Conservation (phyloP, 768 basidiomycete species). For the Suillus brevipes region DNA sequence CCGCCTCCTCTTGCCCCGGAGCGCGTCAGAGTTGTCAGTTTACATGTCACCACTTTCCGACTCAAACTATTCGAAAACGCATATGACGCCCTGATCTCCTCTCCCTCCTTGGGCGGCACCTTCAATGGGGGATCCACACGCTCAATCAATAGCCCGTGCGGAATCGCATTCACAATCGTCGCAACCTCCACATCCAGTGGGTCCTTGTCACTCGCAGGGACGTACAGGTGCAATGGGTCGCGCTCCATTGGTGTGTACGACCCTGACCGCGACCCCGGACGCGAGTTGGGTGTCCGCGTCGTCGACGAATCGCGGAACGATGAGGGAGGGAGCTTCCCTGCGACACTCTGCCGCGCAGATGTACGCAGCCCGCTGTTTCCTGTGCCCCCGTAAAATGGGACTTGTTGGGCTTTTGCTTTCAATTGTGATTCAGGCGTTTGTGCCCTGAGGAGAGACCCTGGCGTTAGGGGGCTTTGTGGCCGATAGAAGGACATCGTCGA, state of each 20-base stretch:
- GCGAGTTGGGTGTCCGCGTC: constrained; percentile 55
- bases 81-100: constrained; percentile 84
- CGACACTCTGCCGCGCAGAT: constrained; percentile 36
- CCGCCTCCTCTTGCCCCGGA: constrained; percentile 46
- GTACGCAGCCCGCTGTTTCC: constrained; percentile 31
- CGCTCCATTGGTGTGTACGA: constrained; percentile 61
- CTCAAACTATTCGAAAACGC: constrained; percentile 73
- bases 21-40: constrained; percentile 76
- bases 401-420: constrained; percentile 58
- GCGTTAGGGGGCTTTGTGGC: constrained; percentile 52
- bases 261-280: constrained; percentile 65
- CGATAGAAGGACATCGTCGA: constrained; percentile 71
- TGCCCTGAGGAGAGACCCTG: constrained; percentile 45
- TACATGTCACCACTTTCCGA: constrained; percentile 75
- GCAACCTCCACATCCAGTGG: constrained; percentile 85
- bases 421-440: constrained; percentile 71
- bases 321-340: constrained; percentile 62
- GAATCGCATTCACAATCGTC: constrained; percentile 67
- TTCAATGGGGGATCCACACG: constrained; percentile 78
- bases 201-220: constrained; percentile 65
- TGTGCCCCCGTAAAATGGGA: constrained; percentile 52
- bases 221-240: constrained; percentile 60
- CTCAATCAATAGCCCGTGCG: constrained; percentile 76
- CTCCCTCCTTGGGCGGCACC: constrained; percentile 63
- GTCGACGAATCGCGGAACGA: constrained; percentile 65